Conservation (phyloP, 345 rosid genomes). For the Eucalyptus regnans region DNA sequence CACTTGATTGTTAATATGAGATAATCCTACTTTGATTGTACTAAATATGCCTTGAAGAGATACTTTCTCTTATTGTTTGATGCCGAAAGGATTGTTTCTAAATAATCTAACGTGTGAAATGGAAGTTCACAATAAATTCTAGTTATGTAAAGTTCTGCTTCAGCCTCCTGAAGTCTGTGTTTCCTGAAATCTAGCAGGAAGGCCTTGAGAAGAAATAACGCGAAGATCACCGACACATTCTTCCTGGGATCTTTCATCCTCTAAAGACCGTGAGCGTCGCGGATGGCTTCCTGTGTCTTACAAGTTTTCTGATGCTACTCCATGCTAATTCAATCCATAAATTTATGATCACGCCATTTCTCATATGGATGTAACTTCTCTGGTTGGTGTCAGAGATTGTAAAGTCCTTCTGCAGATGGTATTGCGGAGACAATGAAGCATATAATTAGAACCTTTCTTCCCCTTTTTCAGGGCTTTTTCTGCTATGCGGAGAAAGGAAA, state of each 20-base stretch:
- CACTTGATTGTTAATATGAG: too few relatives aligned
- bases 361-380: background rate
- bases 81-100: background rate
- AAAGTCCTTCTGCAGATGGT: background rate
- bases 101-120: background rate
- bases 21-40: too few relatives aligned
- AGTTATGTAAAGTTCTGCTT: background rate
- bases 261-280: slow-evolving; percentile 67
- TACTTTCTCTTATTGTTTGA: background rate
- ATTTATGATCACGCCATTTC: slow-evolving; percentile 21
- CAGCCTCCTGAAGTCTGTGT: background rate
- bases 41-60: too few relatives aligned
- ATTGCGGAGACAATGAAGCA: background rate
- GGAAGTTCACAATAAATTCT: background rate
- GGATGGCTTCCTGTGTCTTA: slow-evolving; percentile 96
- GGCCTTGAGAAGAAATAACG: slow-evolving; percentile 73
- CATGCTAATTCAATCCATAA: slow-evolving; percentile 60
- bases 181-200: slow-evolving; percentile 36
- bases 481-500: background rate
- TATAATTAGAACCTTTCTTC: background rate
- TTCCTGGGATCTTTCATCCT: slow-evolving; percentile 79
- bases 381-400: background rate
- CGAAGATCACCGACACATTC: slow-evolving; percentile 74
- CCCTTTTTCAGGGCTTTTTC: background rate
- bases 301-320: slow-evolving; percentile 85